phyloP scores from a whole-genome alignment of 257 asterid genomes.

The Solanum infundibuliforme region DNA sequence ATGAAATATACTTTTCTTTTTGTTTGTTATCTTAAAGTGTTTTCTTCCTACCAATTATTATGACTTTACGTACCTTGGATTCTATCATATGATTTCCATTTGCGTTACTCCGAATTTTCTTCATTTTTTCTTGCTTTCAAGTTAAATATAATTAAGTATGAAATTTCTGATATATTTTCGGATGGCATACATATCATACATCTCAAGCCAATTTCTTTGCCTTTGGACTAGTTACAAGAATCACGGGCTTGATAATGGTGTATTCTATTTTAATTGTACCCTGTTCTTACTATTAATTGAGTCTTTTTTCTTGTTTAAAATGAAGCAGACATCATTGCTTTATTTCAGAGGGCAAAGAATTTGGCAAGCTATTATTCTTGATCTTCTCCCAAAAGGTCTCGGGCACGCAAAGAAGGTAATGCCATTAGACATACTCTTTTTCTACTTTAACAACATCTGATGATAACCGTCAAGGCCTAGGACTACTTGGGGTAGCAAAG shows the following conservation, averaged over 20 bases:
- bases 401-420: constrained; percentile 60
- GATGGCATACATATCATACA: not conserved
- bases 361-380: constrained; percentile 71
- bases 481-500: not conserved
- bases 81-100: not conserved
- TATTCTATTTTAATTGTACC: not conserved
- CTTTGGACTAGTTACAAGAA: not conserved
- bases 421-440: not conserved
- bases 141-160: not conserved
- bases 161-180: not conserved
- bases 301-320: constrained; percentile 8
- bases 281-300: not conserved
- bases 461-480: not conserved
- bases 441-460: not conserved
- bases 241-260: not conserved
- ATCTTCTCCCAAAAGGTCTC: constrained; percentile 87
- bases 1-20: not conserved
- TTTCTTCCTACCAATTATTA: not conserved
- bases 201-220: not conserved
- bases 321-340: constrained; percentile 63
- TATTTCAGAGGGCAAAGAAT: constrained; percentile 94
- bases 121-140: not conserved
- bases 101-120: not conserved
- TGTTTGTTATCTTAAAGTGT: not conserved
- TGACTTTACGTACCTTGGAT: not conserved